These are phyloP conservation scores for Polyplosphaeria fusca DNA, from an alignment of 495 filamentous ascomycete genomes.

Conservation along the genomic window DNA sequence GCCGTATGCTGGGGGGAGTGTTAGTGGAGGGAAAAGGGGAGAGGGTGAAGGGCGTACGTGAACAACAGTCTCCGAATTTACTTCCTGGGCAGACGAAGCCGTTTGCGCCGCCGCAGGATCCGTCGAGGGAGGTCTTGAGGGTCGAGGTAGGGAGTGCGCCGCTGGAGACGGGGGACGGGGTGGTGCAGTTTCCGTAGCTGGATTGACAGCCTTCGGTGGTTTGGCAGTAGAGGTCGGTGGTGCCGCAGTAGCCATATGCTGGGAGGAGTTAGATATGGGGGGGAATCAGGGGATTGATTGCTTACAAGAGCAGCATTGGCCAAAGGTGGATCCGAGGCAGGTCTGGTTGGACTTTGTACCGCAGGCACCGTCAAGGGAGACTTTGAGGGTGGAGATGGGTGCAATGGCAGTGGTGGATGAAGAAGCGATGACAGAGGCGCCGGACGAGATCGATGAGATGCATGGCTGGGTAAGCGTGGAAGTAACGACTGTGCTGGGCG, in stretches of 20 bases:
- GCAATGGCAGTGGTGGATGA: neutral
- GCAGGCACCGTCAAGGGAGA: slow-evolving; percentile 13
- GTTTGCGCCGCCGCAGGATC: neutral
- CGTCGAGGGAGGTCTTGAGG: neutral
- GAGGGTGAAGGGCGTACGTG: neutral
- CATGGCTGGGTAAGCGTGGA: neutral
- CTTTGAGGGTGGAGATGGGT: neutral
- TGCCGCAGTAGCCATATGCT: slow-evolving; percentile 19
- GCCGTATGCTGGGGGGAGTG: neutral
- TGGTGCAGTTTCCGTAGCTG: slow-evolving; percentile 14
- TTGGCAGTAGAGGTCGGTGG: slow-evolving; percentile 5
- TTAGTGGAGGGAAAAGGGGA: neutral
- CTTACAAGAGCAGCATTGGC: slow-evolving; percentile 19
- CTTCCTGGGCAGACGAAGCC: neutral
- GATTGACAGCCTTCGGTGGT: slow-evolving; percentile 15
- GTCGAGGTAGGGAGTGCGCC: slow-evolving; percentile 1
- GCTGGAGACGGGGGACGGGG: slow-evolving; percentile 2
- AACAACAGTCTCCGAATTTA: slow-evolving; percentile 1
- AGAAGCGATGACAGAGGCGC: neutral
- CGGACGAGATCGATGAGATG: neutral
- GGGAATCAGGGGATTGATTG: neutral
- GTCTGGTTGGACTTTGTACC: slow-evolving; percentile 1
- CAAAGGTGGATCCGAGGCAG: slow-evolving; percentile 11
- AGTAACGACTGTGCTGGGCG: neutral
- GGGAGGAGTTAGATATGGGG: neutral